Conservation (phyloP, 805 yeast species). For the Cyberlindnera suaveolens region DNA sequence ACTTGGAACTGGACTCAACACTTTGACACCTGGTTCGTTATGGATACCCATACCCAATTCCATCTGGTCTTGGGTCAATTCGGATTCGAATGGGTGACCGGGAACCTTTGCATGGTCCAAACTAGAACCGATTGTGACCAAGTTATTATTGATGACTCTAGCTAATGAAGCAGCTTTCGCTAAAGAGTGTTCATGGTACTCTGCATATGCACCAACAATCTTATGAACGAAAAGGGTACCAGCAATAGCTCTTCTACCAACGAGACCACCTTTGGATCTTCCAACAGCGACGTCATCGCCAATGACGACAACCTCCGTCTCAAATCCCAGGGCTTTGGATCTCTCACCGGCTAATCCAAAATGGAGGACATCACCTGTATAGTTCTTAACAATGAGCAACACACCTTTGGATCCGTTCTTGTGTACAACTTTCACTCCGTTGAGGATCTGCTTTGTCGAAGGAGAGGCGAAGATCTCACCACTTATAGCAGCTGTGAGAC, state of each 20-base stretch:
- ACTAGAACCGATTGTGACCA: conserved; percentile 87
- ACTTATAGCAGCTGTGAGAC: conserved; percentile 80
- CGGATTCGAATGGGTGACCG: conserved; percentile 56
- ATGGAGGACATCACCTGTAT: conserved; percentile 91
- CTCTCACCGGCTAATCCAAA: conserved; percentile 90
- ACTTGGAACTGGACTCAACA: conserved; percentile 53
- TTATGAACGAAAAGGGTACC: conserved; percentile 89
- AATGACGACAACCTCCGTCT: conserved; percentile 68
- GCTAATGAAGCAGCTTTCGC: conserved; percentile 55
- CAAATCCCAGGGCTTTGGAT: conserved; percentile 70
- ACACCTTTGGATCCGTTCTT: conserved; percentile 51
- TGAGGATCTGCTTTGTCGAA: conserved; percentile 80
- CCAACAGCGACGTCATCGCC: conserved; percentile 96
- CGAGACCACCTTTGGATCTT: conserved; percentile 80
- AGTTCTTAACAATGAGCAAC: conserved; percentile 78
- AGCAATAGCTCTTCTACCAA: conserved; percentile 91
- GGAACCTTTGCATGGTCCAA: conserved; percentile 89
- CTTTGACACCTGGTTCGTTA: conserved; percentile 81
- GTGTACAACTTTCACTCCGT: conserved; percentile 42
- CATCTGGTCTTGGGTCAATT: conserved; percentile 54
- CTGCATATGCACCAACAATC: conserved; percentile 68
- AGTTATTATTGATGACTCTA: conserved; percentile 47
- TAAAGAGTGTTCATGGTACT: conserved; percentile 38
- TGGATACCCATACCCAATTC: conserved; percentile 96
- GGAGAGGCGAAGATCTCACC: conserved; percentile 96